Evolutionary conservation across 78 protist species (phyloP), one percentile per base, ranked within the genome.

Genomic region (Monocercomonoides exilis): DNA sequence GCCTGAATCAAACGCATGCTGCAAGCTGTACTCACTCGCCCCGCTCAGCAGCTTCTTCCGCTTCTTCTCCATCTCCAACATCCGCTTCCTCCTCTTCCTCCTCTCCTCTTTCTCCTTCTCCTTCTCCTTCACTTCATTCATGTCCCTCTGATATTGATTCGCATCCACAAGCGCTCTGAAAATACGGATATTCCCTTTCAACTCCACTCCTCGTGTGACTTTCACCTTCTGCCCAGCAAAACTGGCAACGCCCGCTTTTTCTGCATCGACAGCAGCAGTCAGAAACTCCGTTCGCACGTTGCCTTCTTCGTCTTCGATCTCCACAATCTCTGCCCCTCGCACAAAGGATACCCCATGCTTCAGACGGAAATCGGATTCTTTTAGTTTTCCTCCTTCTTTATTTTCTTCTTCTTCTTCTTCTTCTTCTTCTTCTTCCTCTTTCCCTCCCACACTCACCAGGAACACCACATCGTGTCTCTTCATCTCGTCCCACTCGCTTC

Each of bases 391-490:
- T n/a, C n/a, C n/a, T n/a, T n/a, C n/a, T n/a, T n/a, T n/a, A n/a
- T n/a, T n/a, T n/a, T n/a, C n/a, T n/a, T n/a, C n/a, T n/a, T n/a
- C n/a, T n/a, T n/a, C n/a, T n/a, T n/a, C n/a, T n/a, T n/a, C n/a
- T n/a, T n/a, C n/a, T n/a, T 54, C 70, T 11, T 11, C 70, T 54
- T 54, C 38, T 54, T 54, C 70, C 70, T 54, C 46, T 1, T 2
- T 0, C 63, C 88, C 88, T 46, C 33, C 29, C 21, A 95, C 77
- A 42, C 91, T 43, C 41, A 95, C 70, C 77, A 96, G 87, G 41
- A 94, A 93, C 77, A 92, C 45, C 0, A 94, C 91, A 88, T 94
- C 97, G 87, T 93, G 94, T 41, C 81, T 85, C 43, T 93, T 89
- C 41, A 94, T 46, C 0, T 38, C 32, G 11, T 93, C 91, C 98